phyloP scores from a whole-genome alignment of 2,329 filamentous ascomycete species.

The Amphichorda felina region DNA sequence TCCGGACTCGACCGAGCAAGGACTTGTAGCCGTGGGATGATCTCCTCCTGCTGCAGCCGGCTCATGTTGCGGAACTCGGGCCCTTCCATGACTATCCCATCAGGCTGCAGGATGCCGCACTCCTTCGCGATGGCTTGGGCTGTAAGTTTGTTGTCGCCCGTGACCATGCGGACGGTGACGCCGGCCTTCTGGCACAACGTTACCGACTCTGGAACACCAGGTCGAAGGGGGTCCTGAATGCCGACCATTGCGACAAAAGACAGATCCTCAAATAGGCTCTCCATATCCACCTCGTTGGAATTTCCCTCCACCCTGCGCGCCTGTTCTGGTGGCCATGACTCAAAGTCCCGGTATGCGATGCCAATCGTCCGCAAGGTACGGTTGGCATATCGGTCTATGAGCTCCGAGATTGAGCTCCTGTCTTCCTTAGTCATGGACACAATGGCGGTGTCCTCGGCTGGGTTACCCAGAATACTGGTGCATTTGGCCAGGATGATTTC shows the following conservation, averaged over 20 bases:
- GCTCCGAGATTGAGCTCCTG: constrained; percentile 42
- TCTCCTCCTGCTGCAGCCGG: constrained; percentile 50
- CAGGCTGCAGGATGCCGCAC: constrained; percentile 60
- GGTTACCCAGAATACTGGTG: constrained; percentile 36
- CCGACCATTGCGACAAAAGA: constrained; percentile 59
- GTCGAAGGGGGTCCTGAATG: constrained; percentile 70
- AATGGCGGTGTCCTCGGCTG: constrained; percentile 27
- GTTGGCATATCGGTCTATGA: constrained; percentile 69
- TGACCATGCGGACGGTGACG: constrained; percentile 76
- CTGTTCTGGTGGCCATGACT: constrained; percentile 66
- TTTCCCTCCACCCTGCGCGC: constrained; percentile 42
- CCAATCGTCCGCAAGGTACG: constrained; percentile 77
- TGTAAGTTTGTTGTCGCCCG: constrained; percentile 70
- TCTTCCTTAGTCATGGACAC: constrained; percentile 31
- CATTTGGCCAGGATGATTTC: constrained; percentile 51
- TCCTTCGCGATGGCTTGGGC: constrained; percentile 69
- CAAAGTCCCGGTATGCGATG: constrained; percentile 73
- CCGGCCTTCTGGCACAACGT: constrained; percentile 62
- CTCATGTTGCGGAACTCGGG: constrained; percentile 65
- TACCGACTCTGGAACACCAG: constrained; percentile 64
- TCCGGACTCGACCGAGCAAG: constrained; percentile 65
- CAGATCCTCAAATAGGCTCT: constrained; percentile 57
- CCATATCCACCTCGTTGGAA: constrained; percentile 50
- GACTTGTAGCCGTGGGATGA: constrained; percentile 59
- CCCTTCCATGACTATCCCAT: constrained; percentile 65